Evolutionary conservation across 495 filamentous ascomycete genomes (phyloP).

Genomic region (Neurospora sublineolata): DNA sequence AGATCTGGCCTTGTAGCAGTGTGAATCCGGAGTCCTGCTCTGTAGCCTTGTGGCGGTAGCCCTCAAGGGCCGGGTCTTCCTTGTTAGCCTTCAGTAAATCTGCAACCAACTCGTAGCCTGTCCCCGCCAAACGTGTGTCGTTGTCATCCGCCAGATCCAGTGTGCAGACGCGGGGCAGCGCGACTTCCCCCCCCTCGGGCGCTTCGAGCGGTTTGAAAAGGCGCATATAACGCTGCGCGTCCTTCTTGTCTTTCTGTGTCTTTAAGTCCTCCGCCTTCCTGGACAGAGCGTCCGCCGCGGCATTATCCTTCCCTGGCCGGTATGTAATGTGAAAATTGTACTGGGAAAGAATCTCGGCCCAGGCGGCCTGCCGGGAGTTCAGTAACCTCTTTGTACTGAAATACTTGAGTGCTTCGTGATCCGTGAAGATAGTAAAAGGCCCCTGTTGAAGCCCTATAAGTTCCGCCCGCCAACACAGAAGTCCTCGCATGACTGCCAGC

Average conservation of each 20-base stretch:
- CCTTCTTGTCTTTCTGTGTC: background rate
- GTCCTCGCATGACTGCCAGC: background rate
- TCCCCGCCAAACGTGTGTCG: too few relatives aligned
- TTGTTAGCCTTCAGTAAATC: background rate
- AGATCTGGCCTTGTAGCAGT: background rate
- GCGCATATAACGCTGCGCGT: background rate
- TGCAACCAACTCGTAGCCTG: too few relatives aligned
- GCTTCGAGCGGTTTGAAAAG: background rate
- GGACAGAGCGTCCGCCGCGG: background rate
- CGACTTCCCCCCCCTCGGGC: background rate
- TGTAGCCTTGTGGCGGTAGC: background rate
- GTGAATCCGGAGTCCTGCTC: background rate
- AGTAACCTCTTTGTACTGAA: background rate
- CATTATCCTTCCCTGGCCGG: background rate
- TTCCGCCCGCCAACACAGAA: background rate
- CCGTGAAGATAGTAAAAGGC: background rate
- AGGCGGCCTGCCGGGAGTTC: background rate
- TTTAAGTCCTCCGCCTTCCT: background rate
- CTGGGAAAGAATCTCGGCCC: background rate
- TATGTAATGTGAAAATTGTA: slow-evolving; percentile 1
- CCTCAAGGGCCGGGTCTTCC: background rate
- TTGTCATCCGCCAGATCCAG: too few relatives aligned
- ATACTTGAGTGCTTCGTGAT: background rate
- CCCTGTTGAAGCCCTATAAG: background rate
- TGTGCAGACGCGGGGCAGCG: too few relatives aligned